Conservation (phyloP, 495 filamentous ascomycete genomes). For the Cercophora newfieldiana region DNA sequence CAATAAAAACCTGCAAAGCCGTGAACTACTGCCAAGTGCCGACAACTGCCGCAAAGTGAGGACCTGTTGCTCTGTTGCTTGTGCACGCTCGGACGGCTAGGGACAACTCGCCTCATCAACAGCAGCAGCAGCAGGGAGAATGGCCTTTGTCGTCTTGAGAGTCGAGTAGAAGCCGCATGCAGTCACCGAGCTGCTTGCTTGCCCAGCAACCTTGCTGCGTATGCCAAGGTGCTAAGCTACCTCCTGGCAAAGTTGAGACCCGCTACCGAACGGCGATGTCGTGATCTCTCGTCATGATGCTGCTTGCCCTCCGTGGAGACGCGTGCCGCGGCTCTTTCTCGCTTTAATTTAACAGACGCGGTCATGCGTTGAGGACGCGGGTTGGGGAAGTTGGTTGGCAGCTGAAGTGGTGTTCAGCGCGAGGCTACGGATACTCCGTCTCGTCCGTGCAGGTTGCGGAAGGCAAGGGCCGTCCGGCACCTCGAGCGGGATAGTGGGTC, state of each 20-base stretch:
- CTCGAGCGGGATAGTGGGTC: not conserved
- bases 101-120: not conserved
- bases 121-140: too few species aligned
- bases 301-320: slow-evolving; percentile 11
- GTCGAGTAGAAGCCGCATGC: too few species aligned
- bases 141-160: too few species aligned
- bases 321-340: slow-evolving; percentile 41
- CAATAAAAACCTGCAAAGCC: not conserved
- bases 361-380: slow-evolving; percentile 11
- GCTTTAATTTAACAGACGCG: slow-evolving; percentile 39
- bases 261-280: slow-evolving; percentile 5
- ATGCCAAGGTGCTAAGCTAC: not conserved
- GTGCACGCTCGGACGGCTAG: not conserved
- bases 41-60: slow-evolving; percentile 11
- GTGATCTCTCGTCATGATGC: slow-evolving; percentile 23
- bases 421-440: slow-evolving; percentile 20
- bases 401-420: not conserved
- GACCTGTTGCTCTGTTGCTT: not conserved
- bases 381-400: slow-evolving; percentile 14
- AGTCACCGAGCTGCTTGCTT: too few species aligned
- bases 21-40: slow-evolving; percentile 6
- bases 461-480: not conserved
- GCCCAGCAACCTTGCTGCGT: too few species aligned
- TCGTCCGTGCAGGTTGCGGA: too few species aligned
- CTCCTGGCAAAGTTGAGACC: not conserved